These are phyloP conservation scores for Eragrostis curvula DNA, from an alignment of 176 grass and related monocot genomes.

Conservation along the genomic window DNA sequence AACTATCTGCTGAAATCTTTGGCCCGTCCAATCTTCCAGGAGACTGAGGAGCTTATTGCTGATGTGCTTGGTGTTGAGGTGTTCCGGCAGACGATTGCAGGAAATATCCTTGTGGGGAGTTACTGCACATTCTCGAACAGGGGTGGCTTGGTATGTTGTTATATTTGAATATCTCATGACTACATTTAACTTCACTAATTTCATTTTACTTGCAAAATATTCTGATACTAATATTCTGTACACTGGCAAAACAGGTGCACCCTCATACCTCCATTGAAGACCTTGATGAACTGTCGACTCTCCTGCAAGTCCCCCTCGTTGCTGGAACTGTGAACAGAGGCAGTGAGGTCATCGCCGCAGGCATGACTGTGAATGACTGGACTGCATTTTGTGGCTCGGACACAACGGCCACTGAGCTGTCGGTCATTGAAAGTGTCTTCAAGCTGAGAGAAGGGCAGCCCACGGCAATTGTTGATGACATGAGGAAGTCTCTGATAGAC, in stretches of 20 bases:
- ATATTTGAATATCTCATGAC: not conserved
- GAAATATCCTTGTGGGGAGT: conserved; percentile 96
- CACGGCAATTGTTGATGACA: conserved; percentile 74
- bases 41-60: conserved; percentile 92
- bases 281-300: conserved; percentile 93
- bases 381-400: conserved; percentile 93
- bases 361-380: conserved; percentile 98
- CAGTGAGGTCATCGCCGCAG: conserved; percentile 88
- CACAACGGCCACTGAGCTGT: conserved; percentile 93
- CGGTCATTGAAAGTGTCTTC: conserved; percentile 91
- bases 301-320: conserved; percentile 94
- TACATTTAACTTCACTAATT: no score
- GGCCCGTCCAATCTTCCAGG: conserved; percentile 41
- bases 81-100: conserved; percentile 87
- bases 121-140: conserved; percentile 85
- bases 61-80: conserved; percentile 96
- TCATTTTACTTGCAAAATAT: not conserved
- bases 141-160: conserved; percentile 74
- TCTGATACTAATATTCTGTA: not conserved
- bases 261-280: conserved; percentile 97
- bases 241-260: conserved; percentile 67
- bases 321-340: conserved; percentile 97
- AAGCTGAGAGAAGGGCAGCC: conserved; percentile 88
- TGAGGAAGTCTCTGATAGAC: conserved; percentile 96
- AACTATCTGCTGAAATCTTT: not conserved